Conservation (phyloP, 108 stramenopile genomes). For the Cyclotella sp. region DNA sequence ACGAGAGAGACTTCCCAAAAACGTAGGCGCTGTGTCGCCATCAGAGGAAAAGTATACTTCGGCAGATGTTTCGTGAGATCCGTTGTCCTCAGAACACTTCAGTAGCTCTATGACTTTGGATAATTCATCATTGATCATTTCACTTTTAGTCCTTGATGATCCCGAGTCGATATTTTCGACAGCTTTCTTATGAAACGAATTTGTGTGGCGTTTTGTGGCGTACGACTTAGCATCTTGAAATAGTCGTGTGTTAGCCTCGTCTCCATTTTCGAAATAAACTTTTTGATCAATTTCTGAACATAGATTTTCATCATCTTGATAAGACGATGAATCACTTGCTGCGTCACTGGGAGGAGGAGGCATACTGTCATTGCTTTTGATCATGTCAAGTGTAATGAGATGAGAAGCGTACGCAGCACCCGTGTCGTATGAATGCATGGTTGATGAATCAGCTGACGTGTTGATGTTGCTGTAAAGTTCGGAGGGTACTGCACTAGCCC, state of each 20-base stretch:
- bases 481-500: conserved; percentile 26
- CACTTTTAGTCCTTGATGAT: background rate
- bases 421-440: conserved; percentile 15
- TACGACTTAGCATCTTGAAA: background rate
- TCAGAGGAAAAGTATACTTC: conserved; percentile 2
- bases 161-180: background rate
- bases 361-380: conserved; percentile 27
- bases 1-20: background rate
- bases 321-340: conserved; percentile 42
- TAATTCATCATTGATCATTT: conserved; percentile 45
- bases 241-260: conserved; percentile 1
- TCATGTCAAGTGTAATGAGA: conserved; percentile 27
- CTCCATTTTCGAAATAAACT: background rate
- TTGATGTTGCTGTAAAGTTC: conserved; percentile 30
- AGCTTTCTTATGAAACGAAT: background rate
- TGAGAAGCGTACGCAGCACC: conserved; percentile 20
- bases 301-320: conserved; percentile 15
- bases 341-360: conserved; percentile 51
- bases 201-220: background rate
- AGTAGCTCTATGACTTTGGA: conserved; percentile 39
- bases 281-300: background rate
- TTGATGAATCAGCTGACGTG: conserved; percentile 22
- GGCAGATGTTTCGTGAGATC: conserved; percentile 13
- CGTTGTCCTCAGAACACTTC: background rate
- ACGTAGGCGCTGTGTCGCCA: conserved; percentile 1